phyloP scores from a whole-genome alignment of 2,329 filamentous ascomycete species.

The Fusarium sp. region DNA sequence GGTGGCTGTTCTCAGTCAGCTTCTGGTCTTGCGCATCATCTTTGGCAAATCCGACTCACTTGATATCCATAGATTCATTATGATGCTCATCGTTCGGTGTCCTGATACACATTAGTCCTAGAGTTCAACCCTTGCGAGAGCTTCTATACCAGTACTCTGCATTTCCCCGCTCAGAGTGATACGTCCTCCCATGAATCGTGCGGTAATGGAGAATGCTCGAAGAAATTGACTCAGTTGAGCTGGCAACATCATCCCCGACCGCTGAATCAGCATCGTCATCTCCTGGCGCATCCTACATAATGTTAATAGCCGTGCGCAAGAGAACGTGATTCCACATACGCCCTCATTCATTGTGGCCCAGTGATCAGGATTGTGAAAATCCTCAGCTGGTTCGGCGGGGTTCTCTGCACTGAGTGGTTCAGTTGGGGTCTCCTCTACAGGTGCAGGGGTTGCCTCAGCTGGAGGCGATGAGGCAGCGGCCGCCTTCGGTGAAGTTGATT shows the following conservation, averaged over 20 bases:
- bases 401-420: neutral
- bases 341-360: neutral
- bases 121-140: rapidly evolving
- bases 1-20: neutral
- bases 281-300: neutral
- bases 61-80: slow-evolving; percentile 35
- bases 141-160: slow-evolving; percentile 34
- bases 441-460: neutral
- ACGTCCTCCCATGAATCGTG: slow-evolving; percentile 34
- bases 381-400: neutral
- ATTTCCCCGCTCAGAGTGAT: slow-evolving; percentile 32
- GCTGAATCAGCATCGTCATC: slow-evolving; percentile 23
- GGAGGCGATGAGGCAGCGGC: neutral
- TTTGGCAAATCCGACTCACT: neutral
- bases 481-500: rapidly evolving
- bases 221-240: slow-evolving; percentile 36
- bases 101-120: neutral
- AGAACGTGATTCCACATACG: neutral
- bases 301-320: rapidly evolving
- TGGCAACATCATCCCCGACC: slow-evolving; percentile 19
- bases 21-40: rapidly evolving
- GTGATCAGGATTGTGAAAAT: slow-evolving; percentile 9
- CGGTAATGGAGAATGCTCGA: slow-evolving; percentile 36
- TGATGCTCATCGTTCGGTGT: slow-evolving; percentile 33
- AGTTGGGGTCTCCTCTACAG: neutral